Evolutionary conservation across 345 rosid species (phyloP).

Genomic region (Eucalyptus tenuipes): DNA sequence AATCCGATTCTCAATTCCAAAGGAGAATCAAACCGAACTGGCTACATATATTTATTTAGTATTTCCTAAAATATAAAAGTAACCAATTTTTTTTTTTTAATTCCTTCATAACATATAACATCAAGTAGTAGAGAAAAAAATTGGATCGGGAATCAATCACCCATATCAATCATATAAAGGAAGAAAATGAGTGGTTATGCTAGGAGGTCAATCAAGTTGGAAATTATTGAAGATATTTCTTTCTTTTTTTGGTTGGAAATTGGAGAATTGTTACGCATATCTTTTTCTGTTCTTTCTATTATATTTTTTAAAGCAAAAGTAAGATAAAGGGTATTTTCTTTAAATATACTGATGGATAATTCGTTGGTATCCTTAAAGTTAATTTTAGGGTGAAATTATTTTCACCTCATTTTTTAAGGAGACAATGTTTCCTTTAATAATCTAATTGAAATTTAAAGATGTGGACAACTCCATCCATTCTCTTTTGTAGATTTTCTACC

Average conservation of each 20-base stretch:
- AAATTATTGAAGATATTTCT: too few relatives aligned
- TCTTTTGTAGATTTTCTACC: too few relatives aligned
- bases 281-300: neutral
- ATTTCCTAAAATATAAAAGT: too few relatives aligned
- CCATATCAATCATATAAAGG: too few relatives aligned
- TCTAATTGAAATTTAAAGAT: neutral
- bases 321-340: neutral
- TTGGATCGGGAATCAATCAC: accelerated
- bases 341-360: neutral
- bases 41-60: accelerated
- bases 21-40: accelerated
- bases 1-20: accelerated
- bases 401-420: neutral
- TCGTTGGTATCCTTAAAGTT: neutral
- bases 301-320: neutral
- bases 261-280: neutral
- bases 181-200: too few relatives aligned
- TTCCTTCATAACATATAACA: too few relatives aligned
- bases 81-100: too few relatives aligned
- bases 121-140: too few relatives aligned
- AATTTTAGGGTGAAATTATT: neutral
- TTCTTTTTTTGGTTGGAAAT: neutral
- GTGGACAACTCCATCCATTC: accelerated
- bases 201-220: accelerated
- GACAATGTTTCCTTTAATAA: neutral